Percentiles rank a stretch among this genome's conserved stretches.
phyloP scores from a whole-genome alignment of 2,329 filamentous ascomycete genomes.

The Ophiostoma ips region DNA sequence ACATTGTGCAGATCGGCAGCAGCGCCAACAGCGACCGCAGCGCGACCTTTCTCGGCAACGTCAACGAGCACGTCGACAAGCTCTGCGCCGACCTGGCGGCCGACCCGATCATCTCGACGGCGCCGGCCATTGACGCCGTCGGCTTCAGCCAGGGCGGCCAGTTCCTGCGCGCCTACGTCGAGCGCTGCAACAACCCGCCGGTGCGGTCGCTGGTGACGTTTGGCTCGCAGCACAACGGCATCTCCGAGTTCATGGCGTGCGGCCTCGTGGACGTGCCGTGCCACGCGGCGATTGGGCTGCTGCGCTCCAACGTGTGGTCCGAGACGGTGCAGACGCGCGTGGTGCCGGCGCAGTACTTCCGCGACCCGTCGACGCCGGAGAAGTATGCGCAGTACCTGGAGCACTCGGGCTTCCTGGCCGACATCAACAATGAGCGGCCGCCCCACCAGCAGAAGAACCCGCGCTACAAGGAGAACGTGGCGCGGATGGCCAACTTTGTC shows the following conservation, averaged over 20 bases:
- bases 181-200: constrained; percentile 68
- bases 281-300: constrained; percentile 60
- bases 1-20: constrained; percentile 60
- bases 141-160: constrained; percentile 95
- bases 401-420: constrained; percentile 76
- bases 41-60: constrained; percentile 82
- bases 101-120: constrained; percentile 67
- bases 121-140: constrained; percentile 74
- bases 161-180: constrained; percentile 81
- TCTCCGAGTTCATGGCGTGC: constrained; percentile 69
- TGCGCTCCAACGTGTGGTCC: constrained; percentile 71
- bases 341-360: constrained; percentile 92
- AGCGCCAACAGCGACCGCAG: constrained; percentile 56
- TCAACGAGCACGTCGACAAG: constrained; percentile 59
- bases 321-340: constrained; percentile 62
- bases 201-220: constrained; percentile 75
- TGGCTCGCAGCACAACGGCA: constrained; percentile 86
- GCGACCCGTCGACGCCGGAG: constrained; percentile 48
- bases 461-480: constrained; percentile 59
- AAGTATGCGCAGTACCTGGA: constrained; percentile 62
- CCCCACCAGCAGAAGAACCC: constrained; percentile 53
- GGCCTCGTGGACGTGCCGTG: constrained; percentile 62
- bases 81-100: constrained; percentile 67
- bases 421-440: constrained; percentile 87
- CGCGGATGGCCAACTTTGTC: constrained; percentile 58